Conservation (phyloP, 75 land plant genomes). For the Azolla pinnata region DNA sequence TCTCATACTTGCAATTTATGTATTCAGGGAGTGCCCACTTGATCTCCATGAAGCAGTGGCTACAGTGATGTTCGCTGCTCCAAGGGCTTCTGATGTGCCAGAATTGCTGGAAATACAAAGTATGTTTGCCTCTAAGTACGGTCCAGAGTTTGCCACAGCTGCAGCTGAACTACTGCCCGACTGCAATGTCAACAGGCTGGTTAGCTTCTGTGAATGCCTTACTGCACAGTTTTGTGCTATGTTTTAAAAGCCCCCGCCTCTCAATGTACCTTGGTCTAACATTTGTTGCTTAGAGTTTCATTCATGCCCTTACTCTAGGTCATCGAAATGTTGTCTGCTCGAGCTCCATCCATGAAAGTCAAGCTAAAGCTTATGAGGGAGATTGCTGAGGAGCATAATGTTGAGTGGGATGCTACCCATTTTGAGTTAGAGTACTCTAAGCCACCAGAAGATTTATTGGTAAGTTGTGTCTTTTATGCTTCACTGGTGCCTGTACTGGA, state of each 20-base stretch:
- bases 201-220: conserved; percentile 4
- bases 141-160: conserved; percentile 64
- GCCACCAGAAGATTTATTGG: conserved; percentile 71
- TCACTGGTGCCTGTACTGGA: not conserved
- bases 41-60: conserved; percentile 75
- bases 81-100: conserved; percentile 79
- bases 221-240: not conserved
- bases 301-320: conserved; percentile 30
- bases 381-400: conserved; percentile 44
- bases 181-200: conserved; percentile 62
- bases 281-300: not conserved
- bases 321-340: conserved; percentile 67
- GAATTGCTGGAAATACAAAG: conserved; percentile 56
- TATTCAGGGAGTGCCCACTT: conserved; percentile 71
- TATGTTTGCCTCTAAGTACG: conserved; percentile 60
- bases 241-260: not conserved
- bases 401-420: conserved; percentile 60
- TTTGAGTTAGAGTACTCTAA: conserved; percentile 54
- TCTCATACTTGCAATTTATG: too few relatives aligned
- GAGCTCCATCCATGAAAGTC: conserved; percentile 43
- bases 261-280: not conserved
- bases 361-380: conserved; percentile 48
- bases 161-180: conserved; percentile 72
- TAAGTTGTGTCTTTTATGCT: conserved; percentile 15
- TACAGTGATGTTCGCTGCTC: conserved; percentile 73